Conservation (phyloP, 1,139 yeast genomes). For the Pichia sp. region DNA sequence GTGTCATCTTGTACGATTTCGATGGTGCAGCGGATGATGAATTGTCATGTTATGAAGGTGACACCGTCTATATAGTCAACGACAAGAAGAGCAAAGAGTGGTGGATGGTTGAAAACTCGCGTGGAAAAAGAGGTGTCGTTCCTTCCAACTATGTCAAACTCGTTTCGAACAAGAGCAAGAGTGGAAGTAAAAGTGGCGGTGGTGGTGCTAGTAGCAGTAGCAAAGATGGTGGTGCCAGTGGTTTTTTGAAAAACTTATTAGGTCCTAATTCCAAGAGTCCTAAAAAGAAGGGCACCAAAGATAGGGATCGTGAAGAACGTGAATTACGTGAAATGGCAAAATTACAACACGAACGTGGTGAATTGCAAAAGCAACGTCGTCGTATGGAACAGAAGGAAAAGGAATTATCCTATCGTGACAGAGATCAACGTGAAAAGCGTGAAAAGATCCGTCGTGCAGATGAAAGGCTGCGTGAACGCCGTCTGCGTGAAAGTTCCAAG, state of each 20-base stretch:
- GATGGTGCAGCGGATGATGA: slow-evolving; percentile 89
- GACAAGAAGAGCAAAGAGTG: slow-evolving; percentile 82
- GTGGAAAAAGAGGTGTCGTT: slow-evolving; percentile 80
- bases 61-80: slow-evolving; percentile 71
- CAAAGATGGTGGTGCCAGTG: slow-evolving; percentile 3
- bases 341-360: slow-evolving; percentile 28
- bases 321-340: slow-evolving; percentile 28
- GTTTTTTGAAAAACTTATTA: slow-evolving; percentile 27
- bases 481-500: slow-evolving; percentile 22
- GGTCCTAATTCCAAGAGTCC: slow-evolving; percentile 29
- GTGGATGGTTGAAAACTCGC: slow-evolving; percentile 85
- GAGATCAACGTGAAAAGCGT: slow-evolving; percentile 28
- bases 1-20: slow-evolving; percentile 73
- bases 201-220: neutral
- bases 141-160: slow-evolving; percentile 84
- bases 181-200: neutral
- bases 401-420: slow-evolving; percentile 28
- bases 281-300: slow-evolving; percentile 18
- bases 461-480: slow-evolving; percentile 35
- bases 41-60: slow-evolving; percentile 72
- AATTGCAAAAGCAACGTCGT: slow-evolving; percentile 30
- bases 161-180: slow-evolving; percentile 13
- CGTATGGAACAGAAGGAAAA: slow-evolving; percentile 30
- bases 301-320: slow-evolving; percentile 26
- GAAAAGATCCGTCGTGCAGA: slow-evolving; percentile 40